Base-by-base conservation (phyloP, 257 asterid species). In the Eucommia ulmoides region DNA sequence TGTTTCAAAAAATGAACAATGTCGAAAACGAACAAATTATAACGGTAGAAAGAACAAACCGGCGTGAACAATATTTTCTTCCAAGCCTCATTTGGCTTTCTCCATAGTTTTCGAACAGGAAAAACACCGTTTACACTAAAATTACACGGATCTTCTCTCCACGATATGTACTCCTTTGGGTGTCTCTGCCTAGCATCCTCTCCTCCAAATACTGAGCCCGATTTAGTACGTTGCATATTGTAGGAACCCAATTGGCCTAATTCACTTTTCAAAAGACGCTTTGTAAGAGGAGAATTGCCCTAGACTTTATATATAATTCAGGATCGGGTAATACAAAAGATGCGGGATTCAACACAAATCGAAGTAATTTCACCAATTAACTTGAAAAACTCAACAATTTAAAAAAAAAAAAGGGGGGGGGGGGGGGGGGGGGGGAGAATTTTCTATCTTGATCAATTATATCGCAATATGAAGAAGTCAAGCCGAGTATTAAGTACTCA, bases 81-180 rank as follows among this genome's bases (percentile, higher is more conserved):
- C 94, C 94, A 83, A 48, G 94, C 93, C 51, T 75, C 81, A 20
- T 56, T 75, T 47, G 93, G 83, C 22, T 65, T 67, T 63, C 65
- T 68, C 93, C 94, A 83, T 20, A 83, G 66, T 46, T 56, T 53
- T 29, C 58, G 51, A 33, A 79, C 24, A 20, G 88, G 88, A 64
- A 71, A 78, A 26, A 78, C 66, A 24, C 81, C 92, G 20, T 80
- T 66, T 20, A 83, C 75, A 20, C 65, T 24, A 50, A 83, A 76
- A 49, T 71, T 83, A 7, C 76, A 63, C 12, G 94, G 93, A 65
- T 83, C 94, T 66, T 83, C 88, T 73, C 94, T 71, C 94, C 94
- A 83, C 35, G 65, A 71, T 22, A 70, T 60, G 52, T 53, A 83
- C 76, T 83, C 94, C 68, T 69, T 62, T 12, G 94, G 94, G 53